phyloP scores from a whole-genome alignment of 139 green algal species.

The Chlamydomonas incerta region DNA sequence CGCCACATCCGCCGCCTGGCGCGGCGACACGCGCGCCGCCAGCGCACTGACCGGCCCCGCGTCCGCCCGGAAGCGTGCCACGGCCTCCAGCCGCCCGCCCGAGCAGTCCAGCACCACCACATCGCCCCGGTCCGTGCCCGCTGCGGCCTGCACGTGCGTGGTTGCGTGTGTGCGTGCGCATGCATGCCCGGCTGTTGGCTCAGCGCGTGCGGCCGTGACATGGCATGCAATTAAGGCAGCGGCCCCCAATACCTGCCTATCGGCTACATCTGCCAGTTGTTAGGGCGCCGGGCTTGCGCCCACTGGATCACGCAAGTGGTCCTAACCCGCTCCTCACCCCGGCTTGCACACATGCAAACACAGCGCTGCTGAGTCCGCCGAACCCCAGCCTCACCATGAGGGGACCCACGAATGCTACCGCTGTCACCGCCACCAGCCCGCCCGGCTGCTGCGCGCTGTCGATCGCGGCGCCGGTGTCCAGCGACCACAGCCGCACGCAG shows the following conservation, averaged over 20 bases:
- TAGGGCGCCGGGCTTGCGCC: no score
- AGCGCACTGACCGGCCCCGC: constrained; percentile 22
- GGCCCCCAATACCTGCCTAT: no score
- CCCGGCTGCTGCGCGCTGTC: neutral
- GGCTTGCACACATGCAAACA: no score
- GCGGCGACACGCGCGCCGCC: constrained; percentile 5
- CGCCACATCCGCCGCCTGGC: neutral
- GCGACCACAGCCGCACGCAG: constrained; percentile 28
- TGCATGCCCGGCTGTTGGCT: no score
- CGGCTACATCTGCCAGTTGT: no score
- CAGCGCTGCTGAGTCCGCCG: no score
- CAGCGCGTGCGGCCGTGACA: no score
- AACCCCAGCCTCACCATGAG: constrained; percentile 30
- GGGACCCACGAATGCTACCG: constrained; percentile 26
- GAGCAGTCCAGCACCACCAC: constrained; percentile 44
- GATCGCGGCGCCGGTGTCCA: constrained; percentile 21
- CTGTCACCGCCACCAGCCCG: neutral
- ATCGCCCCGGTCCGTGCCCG: constrained; percentile 19
- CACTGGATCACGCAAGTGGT: no score
- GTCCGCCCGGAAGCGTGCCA: constrained; percentile 42
- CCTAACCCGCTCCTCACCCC: no score
- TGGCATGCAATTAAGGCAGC: no score
- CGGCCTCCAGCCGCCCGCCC: constrained; percentile 2
- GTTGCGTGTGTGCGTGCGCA: no score
- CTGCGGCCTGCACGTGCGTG: constrained; percentile 17